Percentiles rank a stretch among this genome's conserved stretches.
These are phyloP conservation scores for Lentithecium fluviatile DNA, from an alignment of 495 filamentous ascomycete genomes.

Conservation along the genomic window DNA sequence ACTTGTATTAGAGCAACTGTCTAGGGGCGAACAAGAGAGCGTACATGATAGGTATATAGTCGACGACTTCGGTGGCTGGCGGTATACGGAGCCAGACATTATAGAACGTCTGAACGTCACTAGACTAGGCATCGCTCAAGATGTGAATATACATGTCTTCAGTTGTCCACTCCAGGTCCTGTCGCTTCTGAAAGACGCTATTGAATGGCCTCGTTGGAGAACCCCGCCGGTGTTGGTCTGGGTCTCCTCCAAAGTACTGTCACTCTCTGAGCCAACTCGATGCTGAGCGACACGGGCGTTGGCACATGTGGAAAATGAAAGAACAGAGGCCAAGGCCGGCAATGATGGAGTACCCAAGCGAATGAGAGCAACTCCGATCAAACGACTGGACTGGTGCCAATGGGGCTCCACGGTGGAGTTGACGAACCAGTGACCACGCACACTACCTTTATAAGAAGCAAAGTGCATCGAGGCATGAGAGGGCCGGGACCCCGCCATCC, in stretches of 20 bases:
- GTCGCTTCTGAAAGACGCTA: conserved; percentile 9
- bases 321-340: conserved; percentile 21
- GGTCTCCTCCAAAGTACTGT: not conserved
- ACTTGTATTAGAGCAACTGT: not conserved
- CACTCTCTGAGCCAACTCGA: not conserved
- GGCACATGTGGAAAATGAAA: conserved; percentile 12
- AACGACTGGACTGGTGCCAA: conserved; percentile 11
- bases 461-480: conserved; percentile 9
- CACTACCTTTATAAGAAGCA: conserved; percentile 26
- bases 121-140: not conserved
- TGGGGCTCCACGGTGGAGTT: conserved; percentile 6
- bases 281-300: conserved; percentile 11
- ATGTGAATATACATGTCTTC: not conserved
- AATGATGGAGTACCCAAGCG: conserved; percentile 31
- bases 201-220: not conserved
- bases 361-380: conserved; percentile 27
- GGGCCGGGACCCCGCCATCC: conserved; percentile 6
- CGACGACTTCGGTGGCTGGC: conserved; percentile 18
- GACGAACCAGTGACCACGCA: conserved; percentile 5
- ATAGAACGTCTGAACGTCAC: conserved; percentile 17
- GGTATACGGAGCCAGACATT: conserved; percentile 16
- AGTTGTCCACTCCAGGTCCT: conserved; percentile 3
- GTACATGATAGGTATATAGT: conserved; percentile 35
- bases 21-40: not conserved
- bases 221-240: no score